phyloP scores from a whole-genome alignment of 2,329 filamentous ascomycete genomes.

The Mollisiaceae sp. region DNA sequence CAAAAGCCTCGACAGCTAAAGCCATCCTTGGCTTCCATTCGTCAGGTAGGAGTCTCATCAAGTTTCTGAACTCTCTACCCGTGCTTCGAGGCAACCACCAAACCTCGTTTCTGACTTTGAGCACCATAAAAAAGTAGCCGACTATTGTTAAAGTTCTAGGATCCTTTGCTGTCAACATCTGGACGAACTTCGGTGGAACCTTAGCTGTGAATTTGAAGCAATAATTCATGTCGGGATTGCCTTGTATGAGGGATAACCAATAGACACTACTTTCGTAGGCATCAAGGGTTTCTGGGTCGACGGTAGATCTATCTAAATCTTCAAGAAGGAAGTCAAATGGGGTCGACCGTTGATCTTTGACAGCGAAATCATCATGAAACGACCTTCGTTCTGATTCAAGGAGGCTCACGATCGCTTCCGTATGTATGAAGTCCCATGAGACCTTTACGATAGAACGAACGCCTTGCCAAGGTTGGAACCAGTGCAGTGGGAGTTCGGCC shows the following conservation, averaged over 20 bases:
- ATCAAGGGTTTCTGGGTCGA: conserved; percentile 47
- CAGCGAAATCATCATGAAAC: background rate
- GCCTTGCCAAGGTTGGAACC: conserved; percentile 69
- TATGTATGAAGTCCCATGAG: conserved; percentile 65
- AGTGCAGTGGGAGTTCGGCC: conserved; percentile 60
- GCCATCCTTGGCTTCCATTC: conserved; percentile 32
- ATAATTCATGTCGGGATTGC: conserved; percentile 59
- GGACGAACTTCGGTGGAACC: conserved; percentile 62
- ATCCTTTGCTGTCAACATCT: conserved; percentile 60
- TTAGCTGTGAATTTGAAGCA: conserved; percentile 67
- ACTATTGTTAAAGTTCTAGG: conserved; percentile 68
- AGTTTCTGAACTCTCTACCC: conserved; percentile 63
- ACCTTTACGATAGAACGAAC: conserved; percentile 65
- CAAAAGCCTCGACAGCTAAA: conserved; percentile 28
- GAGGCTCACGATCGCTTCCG: conserved; percentile 45
- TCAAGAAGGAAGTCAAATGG: conserved; percentile 43
- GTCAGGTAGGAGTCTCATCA: conserved; percentile 31
- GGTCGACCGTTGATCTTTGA: background rate
- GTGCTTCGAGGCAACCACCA: conserved; percentile 74
- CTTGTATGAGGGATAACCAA: conserved; percentile 66
- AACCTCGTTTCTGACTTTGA: conserved; percentile 64
- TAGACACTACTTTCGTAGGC: conserved; percentile 65
- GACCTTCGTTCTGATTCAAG: conserved; percentile 17
- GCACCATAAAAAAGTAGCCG: conserved; percentile 69
- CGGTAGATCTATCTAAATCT: conserved; percentile 32